A percentile compares a stretch with the other conserved stretches of the same genome.
These are phyloP conservation scores for Solanum pinnatisectum DNA, from an alignment of 257 asterid species.

Conservation along the genomic window DNA sequence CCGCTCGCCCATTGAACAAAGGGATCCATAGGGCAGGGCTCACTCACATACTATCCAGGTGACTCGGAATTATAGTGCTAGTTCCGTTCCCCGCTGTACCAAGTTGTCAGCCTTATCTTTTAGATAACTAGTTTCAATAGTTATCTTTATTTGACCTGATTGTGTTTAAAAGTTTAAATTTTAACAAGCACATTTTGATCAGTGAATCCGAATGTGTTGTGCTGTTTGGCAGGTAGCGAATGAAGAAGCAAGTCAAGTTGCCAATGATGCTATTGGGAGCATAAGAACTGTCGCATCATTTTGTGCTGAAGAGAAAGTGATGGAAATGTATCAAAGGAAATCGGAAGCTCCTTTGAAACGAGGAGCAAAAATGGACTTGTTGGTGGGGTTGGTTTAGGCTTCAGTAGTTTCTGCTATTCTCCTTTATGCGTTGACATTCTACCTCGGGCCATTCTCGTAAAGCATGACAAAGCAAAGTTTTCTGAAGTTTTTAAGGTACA, in stretches of 20 bases:
- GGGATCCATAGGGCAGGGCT: background rate
- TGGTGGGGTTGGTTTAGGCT: slow-evolving; percentile 49
- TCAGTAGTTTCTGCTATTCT: slow-evolving; percentile 36
- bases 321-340: slow-evolving; percentile 35
- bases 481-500: slow-evolving; percentile 50
- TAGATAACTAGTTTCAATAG: background rate
- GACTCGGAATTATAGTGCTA: background rate
- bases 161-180: background rate
- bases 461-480: slow-evolving; percentile 37
- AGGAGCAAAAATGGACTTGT: slow-evolving; percentile 37
- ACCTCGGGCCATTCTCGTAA: slow-evolving; percentile 53
- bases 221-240: slow-evolving; percentile 31
- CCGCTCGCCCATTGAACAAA: background rate
- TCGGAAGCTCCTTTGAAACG: slow-evolving; percentile 34
- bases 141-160: background rate
- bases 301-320: slow-evolving; percentile 57
- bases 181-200: background rate
- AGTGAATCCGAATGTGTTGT: background rate
- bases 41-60: background rate
- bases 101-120: background rate
- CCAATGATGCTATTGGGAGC: slow-evolving; percentile 53
- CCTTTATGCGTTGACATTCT: slow-evolving; percentile 51
- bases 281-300: slow-evolving; percentile 66
- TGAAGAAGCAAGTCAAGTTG: slow-evolving; percentile 60
- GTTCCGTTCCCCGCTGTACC: background rate